Percentiles rank a stretch among this genome's conserved stretches.
These are phyloP conservation scores for Coelastrella sp. DNA, from an alignment of 139 green algal genomes.

Conservation along the genomic window DNA sequence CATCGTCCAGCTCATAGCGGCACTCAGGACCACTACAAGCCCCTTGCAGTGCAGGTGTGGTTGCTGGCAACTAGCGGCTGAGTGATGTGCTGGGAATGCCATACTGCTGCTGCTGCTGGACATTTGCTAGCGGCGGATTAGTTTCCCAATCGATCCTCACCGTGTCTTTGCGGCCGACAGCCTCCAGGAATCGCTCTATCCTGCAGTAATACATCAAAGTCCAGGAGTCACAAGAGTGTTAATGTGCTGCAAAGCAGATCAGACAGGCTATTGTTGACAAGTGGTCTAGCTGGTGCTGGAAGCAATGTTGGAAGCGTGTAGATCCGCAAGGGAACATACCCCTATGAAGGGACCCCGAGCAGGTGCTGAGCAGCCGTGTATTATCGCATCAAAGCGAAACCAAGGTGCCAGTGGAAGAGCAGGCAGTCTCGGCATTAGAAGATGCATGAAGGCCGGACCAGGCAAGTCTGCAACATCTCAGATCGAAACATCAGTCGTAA, in stretches of 20 bases:
- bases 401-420: background rate
- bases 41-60: conserved; percentile 36
- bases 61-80: background rate
- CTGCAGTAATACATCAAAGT: no score
- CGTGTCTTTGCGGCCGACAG: no score
- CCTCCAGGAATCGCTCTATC: no score
- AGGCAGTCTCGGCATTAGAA: conserved; percentile 29
- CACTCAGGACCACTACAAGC: conserved; percentile 32
- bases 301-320: conserved; percentile 29
- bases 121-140: no score
- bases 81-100: no score
- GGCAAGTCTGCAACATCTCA: no score
- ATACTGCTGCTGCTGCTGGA: no score
- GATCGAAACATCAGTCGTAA: background rate
- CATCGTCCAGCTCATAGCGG: conserved; percentile 41
- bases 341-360: conserved; percentile 3
- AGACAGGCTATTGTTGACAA: no score
- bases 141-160: no score
- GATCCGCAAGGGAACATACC: conserved; percentile 22
- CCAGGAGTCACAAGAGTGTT: no score
- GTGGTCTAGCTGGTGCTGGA: background rate
- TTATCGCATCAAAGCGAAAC: conserved; percentile 49
- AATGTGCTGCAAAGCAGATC: no score
- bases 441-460: no score
- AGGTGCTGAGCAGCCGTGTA: conserved; percentile 44